Evolutionary conservation across 345 rosid genomes (phyloP).

Genomic region (Passiflora organensis): DNA sequence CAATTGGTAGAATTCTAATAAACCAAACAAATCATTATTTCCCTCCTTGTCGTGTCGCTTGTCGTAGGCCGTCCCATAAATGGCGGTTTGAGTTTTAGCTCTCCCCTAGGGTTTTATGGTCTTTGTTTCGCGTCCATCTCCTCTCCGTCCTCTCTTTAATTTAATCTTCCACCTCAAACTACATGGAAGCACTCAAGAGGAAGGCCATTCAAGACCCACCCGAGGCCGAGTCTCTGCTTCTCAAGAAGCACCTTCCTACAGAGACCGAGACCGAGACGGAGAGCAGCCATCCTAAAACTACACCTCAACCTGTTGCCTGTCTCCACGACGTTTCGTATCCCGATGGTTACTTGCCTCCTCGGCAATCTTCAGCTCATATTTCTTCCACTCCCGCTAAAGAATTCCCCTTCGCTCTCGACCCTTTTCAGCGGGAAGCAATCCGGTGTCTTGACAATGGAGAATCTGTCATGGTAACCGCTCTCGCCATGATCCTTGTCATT

Average conservation of each 20-base stretch:
- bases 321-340: conserved; percentile 85
- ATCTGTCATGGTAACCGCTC: conserved; percentile 85
- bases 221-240: conserved; percentile 28
- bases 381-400: conserved; percentile 68
- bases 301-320: conserved; percentile 44
- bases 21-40: too few species aligned
- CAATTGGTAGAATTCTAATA: too few species aligned
- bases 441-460: conserved; percentile 80
- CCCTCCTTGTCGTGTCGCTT: too few species aligned
- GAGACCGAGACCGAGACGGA: conserved; percentile 29
- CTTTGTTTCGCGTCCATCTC: too few species aligned
- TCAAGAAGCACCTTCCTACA: conserved; percentile 45
- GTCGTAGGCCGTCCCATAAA: too few species aligned
- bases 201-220: conserved; percentile 38
- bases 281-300: neutral
- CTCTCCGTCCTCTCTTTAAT: too few species aligned
- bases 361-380: conserved; percentile 18
- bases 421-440: conserved; percentile 94
- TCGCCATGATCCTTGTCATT: too few species aligned
- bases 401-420: conserved; percentile 85
- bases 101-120: too few species aligned
- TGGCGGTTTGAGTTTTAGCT: too few species aligned
- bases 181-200: conserved; percentile 63
- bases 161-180: too few species aligned
- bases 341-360: conserved; percentile 45